Evolutionary conservation across 805 yeast species (phyloP), one percentile per base, ranked within the genome.

Genomic region (Candida adriatica): DNA sequence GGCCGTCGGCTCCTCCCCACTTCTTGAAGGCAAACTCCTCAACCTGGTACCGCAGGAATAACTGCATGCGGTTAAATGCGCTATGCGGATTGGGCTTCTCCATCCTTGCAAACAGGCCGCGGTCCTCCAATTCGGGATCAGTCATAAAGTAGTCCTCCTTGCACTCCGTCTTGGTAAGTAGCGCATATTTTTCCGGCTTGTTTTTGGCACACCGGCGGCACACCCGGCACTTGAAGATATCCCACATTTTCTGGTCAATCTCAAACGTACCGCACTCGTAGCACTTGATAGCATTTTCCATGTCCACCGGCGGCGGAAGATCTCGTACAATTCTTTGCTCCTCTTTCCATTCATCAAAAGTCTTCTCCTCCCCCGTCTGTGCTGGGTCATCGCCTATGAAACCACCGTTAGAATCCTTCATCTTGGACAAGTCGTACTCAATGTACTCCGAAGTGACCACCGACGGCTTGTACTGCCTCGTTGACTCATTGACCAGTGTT

Each of bases 1-100:
- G 58, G 0, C 82, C 86, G 34, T 86, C 95, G 8, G 79, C 70
- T 1, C 94, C 80, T 1, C 92, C 94, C 99, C 98, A 92, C 58
- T 92, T 90, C 51, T 82, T 79, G 61, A 79, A 84, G 0, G 97
- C 94, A 58, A 69, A 84, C 48, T 80, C 85, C 55, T 92, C 98
- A n/a, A 92, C 86, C 49, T 92, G 97, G 49, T 76, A 82, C 38
- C 98, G 63, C 27, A 92, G 58, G 59, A 78, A 92, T 34, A 92
- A 64, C 67, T 88, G 95, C 99, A 92, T 92, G 50, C 92, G 71
- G 30, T 86, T 81, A 58, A 76, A 92, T 1, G 86, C 81, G 3
- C 77, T 77, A 56, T 92, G 95, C 0, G 99, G 99, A 51, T 92
- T 92, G 3, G 95, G 86, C 46, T 88, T 84, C 41, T 87, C 95